Conservation (phyloP, 495 filamentous ascomycete species). For the Podospora pseudoanserina region DNA sequence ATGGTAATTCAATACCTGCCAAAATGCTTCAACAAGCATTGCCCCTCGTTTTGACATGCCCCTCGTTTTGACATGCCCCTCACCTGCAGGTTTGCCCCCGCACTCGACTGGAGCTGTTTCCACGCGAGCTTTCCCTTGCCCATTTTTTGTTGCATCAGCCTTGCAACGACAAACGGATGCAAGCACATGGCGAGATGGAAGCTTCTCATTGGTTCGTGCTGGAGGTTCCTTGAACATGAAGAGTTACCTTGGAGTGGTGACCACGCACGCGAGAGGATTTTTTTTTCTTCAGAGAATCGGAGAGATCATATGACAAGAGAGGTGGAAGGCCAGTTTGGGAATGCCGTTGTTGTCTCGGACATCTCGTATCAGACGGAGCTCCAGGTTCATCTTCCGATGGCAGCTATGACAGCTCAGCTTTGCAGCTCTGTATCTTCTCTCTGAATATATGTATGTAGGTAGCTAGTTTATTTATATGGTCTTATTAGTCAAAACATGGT, state of each 20-base stretch:
- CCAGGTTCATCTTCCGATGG: background rate
- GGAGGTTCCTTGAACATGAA: background rate
- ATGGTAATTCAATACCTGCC: background rate
- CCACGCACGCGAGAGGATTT: background rate
- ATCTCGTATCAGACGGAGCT: background rate
- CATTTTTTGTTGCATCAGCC: constrained; percentile 20
- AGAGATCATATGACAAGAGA: background rate
- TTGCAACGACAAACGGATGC: constrained; percentile 19
- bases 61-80: constrained; percentile 5
- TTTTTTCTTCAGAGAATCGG: background rate
- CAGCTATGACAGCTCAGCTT: background rate
- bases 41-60: constrained; percentile 1
- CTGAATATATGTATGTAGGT: too few relatives aligned
- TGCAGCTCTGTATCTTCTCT: background rate
- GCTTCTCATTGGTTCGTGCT: constrained; percentile 25
- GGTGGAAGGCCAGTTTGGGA: background rate
- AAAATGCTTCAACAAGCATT: background rate
- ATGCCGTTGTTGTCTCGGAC: background rate
- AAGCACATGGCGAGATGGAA: constrained; percentile 27
- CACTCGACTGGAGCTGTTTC: constrained; percentile 13
- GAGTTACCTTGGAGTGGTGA: background rate
- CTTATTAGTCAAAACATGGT: background rate
- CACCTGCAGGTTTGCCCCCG: constrained; percentile 22
- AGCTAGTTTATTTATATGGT: too few relatives aligned
- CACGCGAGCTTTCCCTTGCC: background rate